Evolutionary conservation across 805 yeast species (phyloP).

Genomic region (Nakazawaea laoshanensis): DNA sequence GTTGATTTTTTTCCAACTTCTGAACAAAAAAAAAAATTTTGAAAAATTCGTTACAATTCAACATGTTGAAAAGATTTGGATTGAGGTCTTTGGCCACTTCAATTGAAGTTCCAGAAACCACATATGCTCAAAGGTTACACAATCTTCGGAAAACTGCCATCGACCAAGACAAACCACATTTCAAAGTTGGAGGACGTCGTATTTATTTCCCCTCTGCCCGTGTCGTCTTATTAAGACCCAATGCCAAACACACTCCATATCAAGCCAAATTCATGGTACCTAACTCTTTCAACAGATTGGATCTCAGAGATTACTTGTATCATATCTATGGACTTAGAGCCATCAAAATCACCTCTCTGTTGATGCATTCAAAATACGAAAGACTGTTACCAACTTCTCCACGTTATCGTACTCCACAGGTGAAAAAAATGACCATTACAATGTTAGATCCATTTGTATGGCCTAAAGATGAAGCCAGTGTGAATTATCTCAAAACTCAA

Average conservation of each 20-base stretch:
- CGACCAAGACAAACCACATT: conserved; percentile 65
- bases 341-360: conserved; percentile 77
- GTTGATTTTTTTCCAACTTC: background rate
- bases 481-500: conserved; percentile 23
- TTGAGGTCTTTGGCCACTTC: conserved; percentile 23
- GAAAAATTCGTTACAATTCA: conserved; percentile 17
- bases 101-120: conserved; percentile 12
- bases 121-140: conserved; percentile 7
- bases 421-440: conserved; percentile 94
- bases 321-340: conserved; percentile 88
- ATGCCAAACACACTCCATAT: conserved; percentile 95
- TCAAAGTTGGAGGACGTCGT: conserved; percentile 68
- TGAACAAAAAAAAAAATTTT: background rate
- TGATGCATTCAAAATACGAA: conserved; percentile 62
- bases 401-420: conserved; percentile 71
- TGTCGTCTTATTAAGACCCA: conserved; percentile 74
- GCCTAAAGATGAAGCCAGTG: conserved; percentile 56
- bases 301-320: conserved; percentile 87
- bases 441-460: conserved; percentile 94
- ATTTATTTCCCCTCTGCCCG: conserved; percentile 83
- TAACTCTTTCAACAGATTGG: conserved; percentile 85
- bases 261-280: conserved; percentile 97
- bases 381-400: conserved; percentile 50
- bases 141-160: conserved; percentile 40
- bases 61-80: conserved; percentile 12